A percentile compares a stretch with the other conserved stretches of the same genome.
phyloP scores from a whole-genome alignment of 106 monocot species.

The Hemerocallis citrina region DNA sequence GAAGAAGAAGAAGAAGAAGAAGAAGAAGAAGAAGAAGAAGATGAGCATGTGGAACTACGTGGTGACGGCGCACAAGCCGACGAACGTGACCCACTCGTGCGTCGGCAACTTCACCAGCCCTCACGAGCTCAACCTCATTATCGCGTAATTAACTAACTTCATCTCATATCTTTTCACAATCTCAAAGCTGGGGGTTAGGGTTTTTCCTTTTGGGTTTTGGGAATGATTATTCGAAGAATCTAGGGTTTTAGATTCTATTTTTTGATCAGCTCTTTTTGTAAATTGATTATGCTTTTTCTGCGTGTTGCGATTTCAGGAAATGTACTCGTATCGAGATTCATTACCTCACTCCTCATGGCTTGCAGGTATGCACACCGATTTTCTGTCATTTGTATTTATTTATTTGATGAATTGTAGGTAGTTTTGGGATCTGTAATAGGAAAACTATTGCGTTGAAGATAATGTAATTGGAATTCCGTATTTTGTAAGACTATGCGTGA shows the following conservation, averaged over 20 bases:
- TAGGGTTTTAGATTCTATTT: neutral
- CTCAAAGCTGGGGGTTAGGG: neutral
- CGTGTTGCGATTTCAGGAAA: slow-evolving; percentile 44
- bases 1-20: too few species aligned
- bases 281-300: neutral
- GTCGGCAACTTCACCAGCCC: slow-evolving; percentile 98
- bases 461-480: too few species aligned
- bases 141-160: slow-evolving; percentile 37
- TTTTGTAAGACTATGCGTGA: too few species aligned
- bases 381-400: too few species aligned
- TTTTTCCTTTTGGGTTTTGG: neutral
- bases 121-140: slow-evolving; percentile 95
- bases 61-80: slow-evolving; percentile 99
- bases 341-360: slow-evolving; percentile 84
- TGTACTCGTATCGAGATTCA: slow-evolving; percentile 99
- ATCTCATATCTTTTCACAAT: neutral
- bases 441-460: too few species aligned
- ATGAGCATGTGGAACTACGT: slow-evolving; percentile 99
- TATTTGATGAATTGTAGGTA: too few species aligned
- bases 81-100: slow-evolving; percentile 93
- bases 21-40: neutral
- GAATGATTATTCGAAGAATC: too few species aligned
- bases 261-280: neutral
- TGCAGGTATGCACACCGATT: slow-evolving; percentile 43
- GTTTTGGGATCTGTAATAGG: too few species aligned